Conservation (phyloP, 2,329 filamentous ascomycete species). For the Xylaria sp. region DNA sequence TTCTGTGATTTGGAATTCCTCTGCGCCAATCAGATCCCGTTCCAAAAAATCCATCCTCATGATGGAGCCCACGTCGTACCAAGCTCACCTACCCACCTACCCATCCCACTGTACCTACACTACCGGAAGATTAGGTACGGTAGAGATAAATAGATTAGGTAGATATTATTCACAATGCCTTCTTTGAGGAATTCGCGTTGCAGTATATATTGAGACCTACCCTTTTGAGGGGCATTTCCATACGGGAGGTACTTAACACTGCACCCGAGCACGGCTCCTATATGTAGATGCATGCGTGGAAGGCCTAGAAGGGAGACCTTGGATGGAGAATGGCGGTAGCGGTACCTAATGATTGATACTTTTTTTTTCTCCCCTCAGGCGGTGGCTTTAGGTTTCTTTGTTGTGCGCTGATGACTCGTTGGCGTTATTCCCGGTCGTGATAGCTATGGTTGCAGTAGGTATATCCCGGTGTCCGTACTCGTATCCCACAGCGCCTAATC, state of each 20-base stretch:
- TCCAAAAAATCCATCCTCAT: background rate
- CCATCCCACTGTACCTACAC: background rate
- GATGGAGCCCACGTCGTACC: background rate
- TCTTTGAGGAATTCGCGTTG: conserved; percentile 3
- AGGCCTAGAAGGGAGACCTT: too few species aligned
- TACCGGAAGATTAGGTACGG: background rate
- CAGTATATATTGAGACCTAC: background rate
- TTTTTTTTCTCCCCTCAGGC: too few species aligned
- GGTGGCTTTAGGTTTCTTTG: too few species aligned
- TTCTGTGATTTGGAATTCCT: conserved; percentile 30
- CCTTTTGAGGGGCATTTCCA: background rate
- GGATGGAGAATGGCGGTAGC: too few species aligned
- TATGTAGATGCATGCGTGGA: background rate
- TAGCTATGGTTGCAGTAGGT: too few species aligned
- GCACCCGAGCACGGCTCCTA: background rate
- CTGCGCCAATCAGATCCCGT: conserved; percentile 17
- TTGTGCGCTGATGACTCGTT: too few species aligned
- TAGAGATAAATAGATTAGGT: background rate
- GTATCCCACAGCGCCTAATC: background rate
- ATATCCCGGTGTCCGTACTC: too few species aligned
- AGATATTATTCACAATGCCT: background rate
- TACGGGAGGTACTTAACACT: background rate
- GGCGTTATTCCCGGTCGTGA: too few species aligned
- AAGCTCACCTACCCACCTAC: background rate
- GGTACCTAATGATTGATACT: too few species aligned